These are phyloP conservation scores for Eudorina sp. DNA, from an alignment of 139 green algal genomes.

Conservation along the genomic window DNA sequence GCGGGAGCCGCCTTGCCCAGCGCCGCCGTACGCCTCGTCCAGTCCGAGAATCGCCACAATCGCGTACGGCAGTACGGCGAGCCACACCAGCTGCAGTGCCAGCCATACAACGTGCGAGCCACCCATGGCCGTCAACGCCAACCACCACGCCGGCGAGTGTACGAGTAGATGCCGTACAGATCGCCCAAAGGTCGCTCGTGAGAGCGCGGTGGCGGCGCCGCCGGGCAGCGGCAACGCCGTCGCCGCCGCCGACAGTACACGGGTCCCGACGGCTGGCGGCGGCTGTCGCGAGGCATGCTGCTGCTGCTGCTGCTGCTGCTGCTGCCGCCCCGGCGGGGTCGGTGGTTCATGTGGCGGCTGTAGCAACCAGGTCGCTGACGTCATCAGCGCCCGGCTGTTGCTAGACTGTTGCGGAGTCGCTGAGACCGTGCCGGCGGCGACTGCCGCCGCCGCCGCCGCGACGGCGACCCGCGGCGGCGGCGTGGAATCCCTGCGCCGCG, in stretches of 20 bases:
- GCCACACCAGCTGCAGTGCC: conserved; percentile 9
- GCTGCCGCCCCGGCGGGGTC: too few relatives aligned
- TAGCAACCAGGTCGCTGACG: too few relatives aligned
- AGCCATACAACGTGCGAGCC: background rate
- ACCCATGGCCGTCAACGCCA: background rate
- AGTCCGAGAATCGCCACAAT: background rate
- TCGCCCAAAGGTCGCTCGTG: too few relatives aligned
- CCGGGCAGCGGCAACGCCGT: background rate
- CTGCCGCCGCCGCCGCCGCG: background rate
- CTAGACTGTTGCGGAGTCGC: too few relatives aligned
- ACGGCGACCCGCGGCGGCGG: background rate
- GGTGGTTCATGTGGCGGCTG: too few relatives aligned
- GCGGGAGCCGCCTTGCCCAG: too few relatives aligned
- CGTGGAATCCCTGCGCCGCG: too few relatives aligned
- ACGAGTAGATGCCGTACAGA: background rate
- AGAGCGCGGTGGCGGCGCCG: background rate
- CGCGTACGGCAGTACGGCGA: conserved; percentile 20
- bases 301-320: too few relatives aligned
- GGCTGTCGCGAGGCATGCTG: background rate
- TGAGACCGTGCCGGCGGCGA: too few relatives aligned
- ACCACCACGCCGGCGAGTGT: background rate
- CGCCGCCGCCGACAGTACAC: background rate
- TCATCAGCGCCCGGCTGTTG: too few relatives aligned
- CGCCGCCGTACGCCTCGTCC: background rate
- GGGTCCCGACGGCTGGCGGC: background rate